phyloP scores from a whole-genome alignment of 176 grass and related monocot genomes.

The Bothriochloa decipiens region DNA sequence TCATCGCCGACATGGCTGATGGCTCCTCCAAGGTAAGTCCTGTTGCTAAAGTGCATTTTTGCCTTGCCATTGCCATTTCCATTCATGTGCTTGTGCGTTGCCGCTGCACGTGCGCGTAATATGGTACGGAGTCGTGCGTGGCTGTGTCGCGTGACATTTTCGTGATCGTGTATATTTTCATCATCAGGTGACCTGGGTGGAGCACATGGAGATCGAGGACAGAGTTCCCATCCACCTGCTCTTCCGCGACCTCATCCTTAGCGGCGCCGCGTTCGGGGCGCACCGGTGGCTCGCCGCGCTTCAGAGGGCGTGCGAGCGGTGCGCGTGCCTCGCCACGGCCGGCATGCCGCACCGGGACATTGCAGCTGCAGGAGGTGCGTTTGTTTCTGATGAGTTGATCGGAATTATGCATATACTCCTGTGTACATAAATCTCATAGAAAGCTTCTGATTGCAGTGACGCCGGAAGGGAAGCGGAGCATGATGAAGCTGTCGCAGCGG shows the following conservation, averaged over 20 bases:
- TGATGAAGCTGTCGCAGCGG: constrained; percentile 94
- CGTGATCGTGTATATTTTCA: background rate
- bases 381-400: background rate
- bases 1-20: constrained; percentile 80
- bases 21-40: constrained; percentile 73
- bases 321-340: constrained; percentile 64
- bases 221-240: constrained; percentile 60
- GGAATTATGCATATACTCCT: background rate
- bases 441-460: constrained; percentile 48
- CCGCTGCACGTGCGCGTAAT: background rate
- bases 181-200: constrained; percentile 79
- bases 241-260: constrained; percentile 68
- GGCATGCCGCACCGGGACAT: constrained; percentile 58
- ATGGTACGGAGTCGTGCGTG: background rate
- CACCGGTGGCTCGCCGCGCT: constrained; percentile 80
- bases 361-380: constrained; percentile 52
- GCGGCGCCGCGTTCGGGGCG: constrained; percentile 76
- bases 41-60: background rate
- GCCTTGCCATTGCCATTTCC: background rate
- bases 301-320: constrained; percentile 75
- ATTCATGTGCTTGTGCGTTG: background rate
- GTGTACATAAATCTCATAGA: background rate
- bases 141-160: background rate
- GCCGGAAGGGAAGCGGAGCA: constrained; percentile 76
- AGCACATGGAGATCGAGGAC: constrained; percentile 83